Evolutionary conservation across 192 early-diverging fungal genomes (phyloP).

Genomic region (Lobosporangium transversale): DNA sequence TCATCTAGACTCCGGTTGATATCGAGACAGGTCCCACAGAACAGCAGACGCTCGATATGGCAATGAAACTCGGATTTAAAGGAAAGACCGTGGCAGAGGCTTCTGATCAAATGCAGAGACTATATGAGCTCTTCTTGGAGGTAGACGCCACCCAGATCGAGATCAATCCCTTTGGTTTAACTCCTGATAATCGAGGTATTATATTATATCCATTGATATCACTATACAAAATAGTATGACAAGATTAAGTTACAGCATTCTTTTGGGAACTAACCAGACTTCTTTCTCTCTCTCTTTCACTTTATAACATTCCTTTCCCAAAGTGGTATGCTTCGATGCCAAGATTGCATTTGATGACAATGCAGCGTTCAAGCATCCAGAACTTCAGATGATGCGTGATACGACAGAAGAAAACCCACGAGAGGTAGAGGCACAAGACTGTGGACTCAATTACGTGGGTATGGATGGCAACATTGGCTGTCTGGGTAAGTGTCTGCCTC

Average conservation of each 20-base stretch:
- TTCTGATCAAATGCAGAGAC: slow-evolving; percentile 48
- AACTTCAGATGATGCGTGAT: slow-evolving; percentile 33
- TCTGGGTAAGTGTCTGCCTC: slow-evolving; percentile 25
- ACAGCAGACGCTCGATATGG: slow-evolving; percentile 39
- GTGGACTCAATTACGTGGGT: slow-evolving; percentile 43
- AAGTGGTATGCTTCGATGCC: slow-evolving; percentile 50
- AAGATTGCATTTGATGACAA: slow-evolving; percentile 48
- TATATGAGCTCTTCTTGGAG: slow-evolving; percentile 40
- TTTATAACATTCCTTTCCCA: neutral
- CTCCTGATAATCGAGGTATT: slow-evolving; percentile 35
- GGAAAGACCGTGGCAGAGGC: slow-evolving; percentile 41
- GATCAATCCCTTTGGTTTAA: slow-evolving; percentile 46
- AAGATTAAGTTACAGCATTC: no score
- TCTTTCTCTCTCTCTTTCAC: no score
- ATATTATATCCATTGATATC: neutral
- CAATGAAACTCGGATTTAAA: slow-evolving; percentile 47
- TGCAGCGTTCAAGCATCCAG: slow-evolving; percentile 41
- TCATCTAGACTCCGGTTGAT: slow-evolving; percentile 22
- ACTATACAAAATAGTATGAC: no score
- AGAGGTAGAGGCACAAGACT: slow-evolving; percentile 37
- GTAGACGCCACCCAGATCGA: slow-evolving; percentile 42
- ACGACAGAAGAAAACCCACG: slow-evolving; percentile 43
- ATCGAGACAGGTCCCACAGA: slow-evolving; percentile 48
- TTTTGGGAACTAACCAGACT: no score
- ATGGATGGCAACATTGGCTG: slow-evolving; percentile 51